Conservation (phyloP, 495 filamentous ascomycete species). For the Cladorrhinum samala region DNA sequence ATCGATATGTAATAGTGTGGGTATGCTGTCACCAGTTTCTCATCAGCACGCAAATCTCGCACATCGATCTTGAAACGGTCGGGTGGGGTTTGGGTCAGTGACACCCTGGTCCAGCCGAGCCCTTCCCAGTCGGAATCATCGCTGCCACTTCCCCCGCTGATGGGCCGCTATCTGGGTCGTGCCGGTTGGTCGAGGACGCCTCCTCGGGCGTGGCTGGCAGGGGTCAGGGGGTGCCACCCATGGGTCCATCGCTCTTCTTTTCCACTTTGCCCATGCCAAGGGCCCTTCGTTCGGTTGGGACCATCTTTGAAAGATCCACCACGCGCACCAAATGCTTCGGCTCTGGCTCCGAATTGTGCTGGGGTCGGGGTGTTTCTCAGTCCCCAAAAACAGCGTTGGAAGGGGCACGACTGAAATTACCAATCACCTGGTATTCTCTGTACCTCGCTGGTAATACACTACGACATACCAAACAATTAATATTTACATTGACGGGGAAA, state of each 20-base stretch:
- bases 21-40: neutral
- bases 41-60: conserved; percentile 4
- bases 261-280: neutral
- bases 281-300: neutral
- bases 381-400: neutral
- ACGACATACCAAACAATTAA: too few species aligned
- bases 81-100: conserved; percentile 14
- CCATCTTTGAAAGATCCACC: neutral
- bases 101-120: conserved; percentile 8
- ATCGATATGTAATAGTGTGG: too few species aligned
- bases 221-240: neutral
- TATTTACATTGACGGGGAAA: too few species aligned
- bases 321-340: conserved; percentile 3
- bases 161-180: neutral
- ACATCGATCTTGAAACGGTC: conserved; percentile 15
- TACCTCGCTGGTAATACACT: too few species aligned
- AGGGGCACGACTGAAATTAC: too few species aligned
- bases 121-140: neutral
- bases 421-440: too few species aligned
- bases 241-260: neutral
- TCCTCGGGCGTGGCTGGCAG: conserved; percentile 9
- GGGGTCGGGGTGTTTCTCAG: neutral
- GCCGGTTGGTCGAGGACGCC: conserved; percentile 9
- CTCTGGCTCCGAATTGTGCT: neutral
- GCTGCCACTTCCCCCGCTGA: conserved; percentile 1